Evolutionary conservation across 768 basidiomycete genomes (phyloP).

Genomic region (Imleria badia): DNA sequence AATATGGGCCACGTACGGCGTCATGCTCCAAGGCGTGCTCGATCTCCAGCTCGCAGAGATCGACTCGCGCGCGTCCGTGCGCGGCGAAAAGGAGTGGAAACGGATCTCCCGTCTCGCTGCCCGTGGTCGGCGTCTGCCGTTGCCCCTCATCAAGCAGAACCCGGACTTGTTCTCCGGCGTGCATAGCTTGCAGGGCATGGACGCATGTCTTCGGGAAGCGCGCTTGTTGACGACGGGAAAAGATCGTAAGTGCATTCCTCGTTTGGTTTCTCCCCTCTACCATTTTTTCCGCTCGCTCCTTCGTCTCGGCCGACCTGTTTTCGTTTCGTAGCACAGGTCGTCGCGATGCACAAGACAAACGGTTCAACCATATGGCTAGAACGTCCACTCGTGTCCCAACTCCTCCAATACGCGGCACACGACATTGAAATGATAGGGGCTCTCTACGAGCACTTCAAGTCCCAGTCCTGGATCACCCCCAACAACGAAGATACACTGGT

Average conservation of each 20-base stretch:
- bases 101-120: conserved; percentile 28
- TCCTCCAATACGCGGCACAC: conserved; percentile 43
- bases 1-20: conserved; percentile 28
- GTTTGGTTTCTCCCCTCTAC: not conserved
- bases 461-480: conserved; percentile 23
- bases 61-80: conserved; percentile 24
- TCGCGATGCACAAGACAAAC: conserved; percentile 36
- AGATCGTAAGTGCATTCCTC: conserved; percentile 29
- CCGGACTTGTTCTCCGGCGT: conserved; percentile 29
- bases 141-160: conserved; percentile 24
- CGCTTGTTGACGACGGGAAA: conserved; percentile 28
- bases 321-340: conserved; percentile 30
- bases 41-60: conserved; percentile 45
- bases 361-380: conserved; percentile 33
- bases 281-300: no score
- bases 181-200: conserved; percentile 38
- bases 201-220: conserved; percentile 31
- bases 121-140: conserved; percentile 24
- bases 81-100: conserved; percentile 27
- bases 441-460: conserved; percentile 36
- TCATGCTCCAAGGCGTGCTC: conserved; percentile 33
- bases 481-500: conserved; percentile 13
- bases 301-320: not conserved
- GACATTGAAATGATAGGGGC: conserved; percentile 41
- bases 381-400: conserved; percentile 36